Conservation (phyloP, 495 filamentous ascomycete genomes). For the Gamarada debralockiae region DNA sequence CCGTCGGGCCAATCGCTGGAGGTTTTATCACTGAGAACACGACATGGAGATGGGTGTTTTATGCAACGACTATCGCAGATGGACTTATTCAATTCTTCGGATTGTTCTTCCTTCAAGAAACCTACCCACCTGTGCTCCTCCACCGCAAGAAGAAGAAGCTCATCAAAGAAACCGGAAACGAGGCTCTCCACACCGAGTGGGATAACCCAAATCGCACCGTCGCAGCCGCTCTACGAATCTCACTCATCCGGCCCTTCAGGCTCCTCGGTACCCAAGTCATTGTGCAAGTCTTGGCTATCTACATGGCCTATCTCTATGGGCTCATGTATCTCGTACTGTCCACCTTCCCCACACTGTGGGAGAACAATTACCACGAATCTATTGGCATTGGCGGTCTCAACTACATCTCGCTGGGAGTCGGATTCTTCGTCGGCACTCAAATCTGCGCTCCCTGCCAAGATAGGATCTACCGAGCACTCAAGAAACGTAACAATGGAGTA, state of each 20-base stretch:
- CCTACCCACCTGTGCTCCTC: conserved; percentile 63
- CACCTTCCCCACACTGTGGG: conserved; percentile 65
- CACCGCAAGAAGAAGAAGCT: conserved; percentile 50
- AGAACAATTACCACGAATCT: conserved; percentile 53
- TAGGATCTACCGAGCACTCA: conserved; percentile 58
- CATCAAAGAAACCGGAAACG: conserved; percentile 60
- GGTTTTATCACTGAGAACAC: conserved; percentile 66
- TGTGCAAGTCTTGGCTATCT: conserved; percentile 55
- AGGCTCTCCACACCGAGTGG: conserved; percentile 56
- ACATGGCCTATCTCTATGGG: conserved; percentile 71
- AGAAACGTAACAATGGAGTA: conserved; percentile 51
- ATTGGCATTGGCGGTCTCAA: conserved; percentile 61
- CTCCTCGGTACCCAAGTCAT: conserved; percentile 58
- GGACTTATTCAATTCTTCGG: conserved; percentile 59
- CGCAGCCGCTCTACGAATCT: conserved; percentile 35
- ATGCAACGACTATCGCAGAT: conserved; percentile 58
- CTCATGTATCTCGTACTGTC: conserved; percentile 73
- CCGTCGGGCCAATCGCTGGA: conserved; percentile 59
- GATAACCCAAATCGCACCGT: conserved; percentile 49
- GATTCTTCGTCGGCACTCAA: conserved; percentile 45
- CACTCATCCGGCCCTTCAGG: conserved; percentile 56
- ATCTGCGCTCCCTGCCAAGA: conserved; percentile 57
- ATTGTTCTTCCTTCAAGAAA: conserved; percentile 66
- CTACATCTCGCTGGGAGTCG: conserved; percentile 58
- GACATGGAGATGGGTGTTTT: conserved; percentile 72